Evolutionary conservation across 2,329 filamentous ascomycete genomes (phyloP).

Genomic region (Ascocoryne sarcoides): DNA sequence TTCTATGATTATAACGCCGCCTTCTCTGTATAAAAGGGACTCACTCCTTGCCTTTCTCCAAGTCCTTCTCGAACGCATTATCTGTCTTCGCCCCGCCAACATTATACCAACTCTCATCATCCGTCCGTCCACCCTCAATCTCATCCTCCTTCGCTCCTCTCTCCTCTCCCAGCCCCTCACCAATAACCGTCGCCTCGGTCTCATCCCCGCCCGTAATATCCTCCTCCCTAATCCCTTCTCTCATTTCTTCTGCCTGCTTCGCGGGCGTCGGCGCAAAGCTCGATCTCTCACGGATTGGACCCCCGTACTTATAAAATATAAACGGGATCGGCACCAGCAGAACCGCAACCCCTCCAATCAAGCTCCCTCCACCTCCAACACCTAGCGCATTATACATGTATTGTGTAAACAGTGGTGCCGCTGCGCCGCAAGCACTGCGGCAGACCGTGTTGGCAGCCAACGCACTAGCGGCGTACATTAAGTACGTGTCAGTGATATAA

Average conservation of each 20-base stretch:
- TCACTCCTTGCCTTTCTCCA: too few relatives aligned
- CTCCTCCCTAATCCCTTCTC: too few relatives aligned
- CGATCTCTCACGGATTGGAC: slow-evolving; percentile 23
- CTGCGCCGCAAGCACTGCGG: slow-evolving; percentile 54
- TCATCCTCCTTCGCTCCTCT: too few relatives aligned
- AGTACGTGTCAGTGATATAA: slow-evolving; percentile 40
- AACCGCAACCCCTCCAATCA: slow-evolving; percentile 42
- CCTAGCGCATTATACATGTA: slow-evolving; percentile 35
- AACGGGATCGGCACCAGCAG: slow-evolving; percentile 24
- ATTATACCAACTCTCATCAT: too few relatives aligned
- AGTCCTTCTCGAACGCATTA: too few relatives aligned
- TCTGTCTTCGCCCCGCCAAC: too few relatives aligned
- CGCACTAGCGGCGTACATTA: slow-evolving; percentile 35
- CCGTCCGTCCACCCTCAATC: neutral
- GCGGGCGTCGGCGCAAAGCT: slow-evolving; percentile 21
- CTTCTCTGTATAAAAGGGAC: too few relatives aligned
- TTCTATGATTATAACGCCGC: too few relatives aligned
- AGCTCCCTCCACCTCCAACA: slow-evolving; percentile 43
- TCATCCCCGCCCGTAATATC: too few relatives aligned
- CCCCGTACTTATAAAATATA: slow-evolving; percentile 25
- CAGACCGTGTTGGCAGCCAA: slow-evolving; percentile 55
- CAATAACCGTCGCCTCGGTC: too few relatives aligned
- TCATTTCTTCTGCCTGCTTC: too few relatives aligned
- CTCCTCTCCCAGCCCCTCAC: too few relatives aligned
- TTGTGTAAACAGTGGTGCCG: slow-evolving; percentile 52